Evolutionary conservation across 208 protist genomes (phyloP), one percentile per base, ranked within the genome.

Genomic region (Leishmania gerbilli): DNA sequence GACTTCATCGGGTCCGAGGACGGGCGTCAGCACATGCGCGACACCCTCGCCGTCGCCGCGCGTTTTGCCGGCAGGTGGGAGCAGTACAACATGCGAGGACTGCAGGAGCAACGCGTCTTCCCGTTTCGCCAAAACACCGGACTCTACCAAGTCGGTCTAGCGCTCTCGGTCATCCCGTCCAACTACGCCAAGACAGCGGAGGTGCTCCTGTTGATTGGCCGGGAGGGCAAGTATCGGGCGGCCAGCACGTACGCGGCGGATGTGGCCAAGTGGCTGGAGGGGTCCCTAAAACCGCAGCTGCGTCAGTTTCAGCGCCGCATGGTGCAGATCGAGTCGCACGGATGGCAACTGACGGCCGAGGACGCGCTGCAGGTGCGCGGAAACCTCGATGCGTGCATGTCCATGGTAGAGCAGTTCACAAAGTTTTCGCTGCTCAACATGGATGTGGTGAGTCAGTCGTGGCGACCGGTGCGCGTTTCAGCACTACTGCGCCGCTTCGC

Each of bases 131-230:
- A 95, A 79, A 89, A 87, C 75, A 89, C 87, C 34, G 89, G 84
- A 13, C 72, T 96, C 27, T 95, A 90, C 68, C 71, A 93, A 76
- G 89, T 95, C 11, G 88, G 86, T 15, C 79, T 96, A 37, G 80
- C 90, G 5, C 86, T 97, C 31, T 93, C 87, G 67, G 86, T 95
- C 76, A 82, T 97, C 13, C 95, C 95, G 31, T 97, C 92, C 2
- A 85, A 85, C 80, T 80, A 79, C 69, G 67, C 78, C 4, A 72
- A 81, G 37, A 89, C 86, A 19, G 79, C 88, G 31, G 90, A 97
- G 84, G 93, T 97, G 77, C 79, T 97, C 79, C 84, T 97, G 67
- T 86, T 96, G 71, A 82, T 97, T 27, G 95, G 95, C 0, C 85
- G 90, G 24, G 93, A 95, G 84, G 88, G 86, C 27, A 92, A 95